Base-by-base conservation (phyloP, 2,329 filamentous ascomycete genomes). In the Exophiala oligosperma region DNA sequence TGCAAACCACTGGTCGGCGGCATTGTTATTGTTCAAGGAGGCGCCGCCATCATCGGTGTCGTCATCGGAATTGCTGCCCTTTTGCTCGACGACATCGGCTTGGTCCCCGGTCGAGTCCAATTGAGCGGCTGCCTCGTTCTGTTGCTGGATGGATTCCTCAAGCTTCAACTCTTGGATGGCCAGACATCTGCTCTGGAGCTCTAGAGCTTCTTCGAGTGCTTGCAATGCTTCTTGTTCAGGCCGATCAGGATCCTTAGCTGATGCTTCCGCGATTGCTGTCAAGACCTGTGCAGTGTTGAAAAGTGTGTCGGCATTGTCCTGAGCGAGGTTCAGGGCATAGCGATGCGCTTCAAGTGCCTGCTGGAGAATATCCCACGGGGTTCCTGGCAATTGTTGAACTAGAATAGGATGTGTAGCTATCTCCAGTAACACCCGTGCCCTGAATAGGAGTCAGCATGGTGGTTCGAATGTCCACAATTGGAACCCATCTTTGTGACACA, bases 231-330 rank as follows among this genome's bases (percentile, higher is more conserved):
- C 73, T 43, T 69, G 69, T 23, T 79, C 74, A 2, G 70, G 71
- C 1, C 71, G 69, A 4, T 79, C 77, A 43, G 78, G 79, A n/a
- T 78, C 77, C 50, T 85, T 82, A 0, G 80, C 76, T 6, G 83
- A 69, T 24, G 56, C 52, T 73, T 91, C 88, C 1, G 84, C 86
- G 38, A 90, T 75, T 61, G 81, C 84, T 0, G 84, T 87, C 38
- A 90, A 75, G 2, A 89, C 84, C 71, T 90, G 88, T 1, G 83
- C 85, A 4, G 84, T 86, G 68, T 91, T 91, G 76, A 90, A 91
- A 7, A 89, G 74, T 4, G 84, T 79, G 71, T 91, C 87, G 1
- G 85, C 77, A 68, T 89, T 89, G 41, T 84, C 79, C 49, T 81
- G 78, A 23, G 86, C 80, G 29, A 90, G 70, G 1, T 71, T 72